A percentile compares a stretch with the other conserved stretches of the same genome.
These are phyloP conservation scores for Phellinidium pouzarii DNA, from an alignment of 1,284 basidiomycete species.

Conservation along the genomic window DNA sequence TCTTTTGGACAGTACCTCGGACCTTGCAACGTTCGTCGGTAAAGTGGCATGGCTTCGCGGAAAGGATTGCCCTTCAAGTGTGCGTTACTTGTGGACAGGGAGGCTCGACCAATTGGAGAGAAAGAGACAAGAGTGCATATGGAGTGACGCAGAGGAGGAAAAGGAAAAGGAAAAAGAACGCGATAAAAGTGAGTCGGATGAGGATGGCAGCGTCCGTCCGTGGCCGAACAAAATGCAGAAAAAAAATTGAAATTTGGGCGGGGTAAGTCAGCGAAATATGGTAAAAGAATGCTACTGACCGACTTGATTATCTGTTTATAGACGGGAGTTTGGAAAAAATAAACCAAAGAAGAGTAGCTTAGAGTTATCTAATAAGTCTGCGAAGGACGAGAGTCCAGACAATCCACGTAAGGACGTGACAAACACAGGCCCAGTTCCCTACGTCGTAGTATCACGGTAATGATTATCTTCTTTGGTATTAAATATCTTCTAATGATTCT, in stretches of 20 bases:
- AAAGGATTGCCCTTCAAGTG: slow-evolving; percentile 32
- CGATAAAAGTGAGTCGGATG: slow-evolving; percentile 33
- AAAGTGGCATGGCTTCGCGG: slow-evolving; percentile 17
- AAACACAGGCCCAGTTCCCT: slow-evolving; percentile 25
- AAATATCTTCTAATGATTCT: neutral
- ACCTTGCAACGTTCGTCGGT: slow-evolving; percentile 31
- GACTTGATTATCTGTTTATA: slow-evolving; percentile 18
- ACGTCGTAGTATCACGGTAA: slow-evolving; percentile 32
- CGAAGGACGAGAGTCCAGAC: slow-evolving; percentile 23
- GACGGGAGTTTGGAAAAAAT: slow-evolving; percentile 19
- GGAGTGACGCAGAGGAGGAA: slow-evolving; percentile 31
- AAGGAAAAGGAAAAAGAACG: slow-evolving; percentile 33
- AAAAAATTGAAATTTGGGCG: slow-evolving; percentile 65
- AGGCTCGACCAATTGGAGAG: slow-evolving; percentile 28
- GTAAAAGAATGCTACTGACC: neutral
- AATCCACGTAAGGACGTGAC: slow-evolving; percentile 21
- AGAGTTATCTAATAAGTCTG: slow-evolving; percentile 24
- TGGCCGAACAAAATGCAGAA: slow-evolving; percentile 59
- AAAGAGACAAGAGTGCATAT: slow-evolving; percentile 29
- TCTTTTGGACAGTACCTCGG: slow-evolving; percentile 36
- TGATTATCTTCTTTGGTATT: slow-evolving; percentile 9
- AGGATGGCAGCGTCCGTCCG: slow-evolving; percentile 27
- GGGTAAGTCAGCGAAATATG: slow-evolving; percentile 38
- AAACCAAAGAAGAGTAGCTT: slow-evolving; percentile 33
- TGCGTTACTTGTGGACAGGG: slow-evolving; percentile 37